Evolutionary conservation across 192 early-diverging fungal genomes (phyloP).

Genomic region (Geranomyces variabilis): DNA sequence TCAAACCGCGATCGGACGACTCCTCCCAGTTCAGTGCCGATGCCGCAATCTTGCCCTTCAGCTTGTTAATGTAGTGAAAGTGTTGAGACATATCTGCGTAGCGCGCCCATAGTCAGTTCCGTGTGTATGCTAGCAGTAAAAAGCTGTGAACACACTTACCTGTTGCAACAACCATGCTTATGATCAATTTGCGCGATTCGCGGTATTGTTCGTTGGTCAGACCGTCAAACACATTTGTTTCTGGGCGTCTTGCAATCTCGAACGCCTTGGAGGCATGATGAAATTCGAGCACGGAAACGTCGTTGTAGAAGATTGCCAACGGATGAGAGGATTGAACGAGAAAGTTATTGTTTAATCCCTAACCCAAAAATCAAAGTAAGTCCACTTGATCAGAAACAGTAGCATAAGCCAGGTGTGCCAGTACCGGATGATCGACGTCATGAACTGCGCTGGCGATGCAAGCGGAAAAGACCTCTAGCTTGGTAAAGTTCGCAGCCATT

Average conservation of each 20-base stretch:
- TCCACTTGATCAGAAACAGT: background rate
- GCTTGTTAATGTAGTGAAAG: slow-evolving; percentile 63
- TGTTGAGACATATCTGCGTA: slow-evolving; percentile 57
- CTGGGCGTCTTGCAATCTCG: slow-evolving; percentile 47
- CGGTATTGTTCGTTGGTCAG: slow-evolving; percentile 51
- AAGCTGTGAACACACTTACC: slow-evolving; percentile 27
- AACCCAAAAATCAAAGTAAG: background rate
- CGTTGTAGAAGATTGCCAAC: slow-evolving; percentile 60
- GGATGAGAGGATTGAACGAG: slow-evolving; percentile 56
- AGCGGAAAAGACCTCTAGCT: slow-evolving; percentile 54
- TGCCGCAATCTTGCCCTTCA: slow-evolving; percentile 59
- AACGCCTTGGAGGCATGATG: slow-evolving; percentile 61
- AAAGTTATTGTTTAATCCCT: slow-evolving; percentile 62
- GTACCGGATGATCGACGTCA: slow-evolving; percentile 64
- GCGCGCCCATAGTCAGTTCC: no score
- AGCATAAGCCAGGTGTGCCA: background rate
- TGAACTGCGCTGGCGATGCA: slow-evolving; percentile 58
- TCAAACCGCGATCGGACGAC: slow-evolving; percentile 43
- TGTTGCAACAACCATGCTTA: slow-evolving; percentile 61
- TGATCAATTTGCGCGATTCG: slow-evolving; percentile 53
- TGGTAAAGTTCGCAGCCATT: slow-evolving; percentile 55
- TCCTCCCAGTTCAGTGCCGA: slow-evolving; percentile 52
- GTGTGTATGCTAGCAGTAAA: background rate
- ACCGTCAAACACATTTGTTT: slow-evolving; percentile 53
- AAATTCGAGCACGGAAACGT: slow-evolving; percentile 61